Percentiles rank a stretch among this genome's conserved stretches.
phyloP scores from a whole-genome alignment of 2,329 filamentous ascomycete genomes.

The Trichoderma citrinoviride region DNA sequence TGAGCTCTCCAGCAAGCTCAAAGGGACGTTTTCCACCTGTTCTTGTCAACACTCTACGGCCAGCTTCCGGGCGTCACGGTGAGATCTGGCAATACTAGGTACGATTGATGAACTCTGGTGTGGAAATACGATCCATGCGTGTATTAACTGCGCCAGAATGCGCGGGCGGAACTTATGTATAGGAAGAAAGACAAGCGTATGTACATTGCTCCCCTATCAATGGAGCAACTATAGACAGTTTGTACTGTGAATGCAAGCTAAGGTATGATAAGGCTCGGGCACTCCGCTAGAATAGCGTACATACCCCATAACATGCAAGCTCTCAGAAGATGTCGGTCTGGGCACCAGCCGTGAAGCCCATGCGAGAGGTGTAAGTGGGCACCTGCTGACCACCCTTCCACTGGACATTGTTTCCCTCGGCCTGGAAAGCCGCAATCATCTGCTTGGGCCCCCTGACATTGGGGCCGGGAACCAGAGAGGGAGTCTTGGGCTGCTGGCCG shows the following conservation, averaged over 20 bases:
- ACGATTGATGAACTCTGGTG: too few relatives aligned
- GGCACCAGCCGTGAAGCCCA: slow-evolving; percentile 8
- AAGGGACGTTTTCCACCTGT: too few relatives aligned
- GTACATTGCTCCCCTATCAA: neutral
- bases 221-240: neutral
- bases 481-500: slow-evolving; percentile 10
- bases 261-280: too few relatives aligned
- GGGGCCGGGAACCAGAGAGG: neutral
- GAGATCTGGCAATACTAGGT: too few relatives aligned
- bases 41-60: neutral
- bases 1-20: neutral
- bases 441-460: slow-evolving; percentile 6
- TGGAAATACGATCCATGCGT: too few relatives aligned
- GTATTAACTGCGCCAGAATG: neutral
- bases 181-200: neutral
- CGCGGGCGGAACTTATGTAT: neutral
- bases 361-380: neutral
- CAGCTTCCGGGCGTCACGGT: too few relatives aligned
- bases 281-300: neutral
- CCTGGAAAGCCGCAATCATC: slow-evolving; percentile 14
- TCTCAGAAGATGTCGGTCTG: slow-evolving; percentile 12
- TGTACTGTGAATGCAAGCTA: neutral
- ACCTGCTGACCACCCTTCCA: slow-evolving; percentile 5
- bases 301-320: neutral
- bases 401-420: neutral